These are phyloP conservation scores for Neurospora sp. DNA, from an alignment of 2,329 filamentous ascomycete genomes.

Conservation along the genomic window DNA sequence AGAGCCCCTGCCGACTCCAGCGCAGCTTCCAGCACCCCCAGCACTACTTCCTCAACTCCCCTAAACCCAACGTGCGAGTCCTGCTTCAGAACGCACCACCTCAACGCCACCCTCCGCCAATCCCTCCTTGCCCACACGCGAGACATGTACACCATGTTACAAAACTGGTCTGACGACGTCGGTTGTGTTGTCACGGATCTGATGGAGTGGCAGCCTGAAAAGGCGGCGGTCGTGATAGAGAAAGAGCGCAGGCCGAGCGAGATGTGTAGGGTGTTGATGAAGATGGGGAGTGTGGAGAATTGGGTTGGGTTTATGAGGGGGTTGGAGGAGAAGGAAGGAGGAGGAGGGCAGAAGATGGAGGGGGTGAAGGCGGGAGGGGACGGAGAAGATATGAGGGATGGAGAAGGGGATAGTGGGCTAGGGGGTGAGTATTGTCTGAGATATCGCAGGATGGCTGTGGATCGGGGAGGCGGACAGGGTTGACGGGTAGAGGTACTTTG, in stretches of 20 bases:
- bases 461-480: not conserved
- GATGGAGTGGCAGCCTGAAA: slow-evolving; percentile 13
- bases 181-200: not conserved
- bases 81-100: not conserved
- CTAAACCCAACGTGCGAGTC: not conserved
- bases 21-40: not conserved
- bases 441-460: not conserved
- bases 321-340: not conserved
- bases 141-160: not conserved
- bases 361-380: not conserved
- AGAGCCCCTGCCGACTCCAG: not conserved
- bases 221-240: slow-evolving; percentile 1
- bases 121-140: not conserved
- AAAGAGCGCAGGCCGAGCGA: slow-evolving; percentile 1
- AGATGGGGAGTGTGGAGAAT: not conserved
- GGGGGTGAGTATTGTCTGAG: not conserved
- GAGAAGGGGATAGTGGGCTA: not conserved
- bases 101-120: not conserved
- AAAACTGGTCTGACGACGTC: slow-evolving; percentile 8
- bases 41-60: not conserved
- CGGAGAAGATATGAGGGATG: not conserved
- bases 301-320: not conserved
- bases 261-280: not conserved
- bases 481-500: not conserved
- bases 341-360: not conserved